phyloP scores from a whole-genome alignment of 1,284 basidiomycete genomes.

The Moesziomyces parantarcticus region DNA sequence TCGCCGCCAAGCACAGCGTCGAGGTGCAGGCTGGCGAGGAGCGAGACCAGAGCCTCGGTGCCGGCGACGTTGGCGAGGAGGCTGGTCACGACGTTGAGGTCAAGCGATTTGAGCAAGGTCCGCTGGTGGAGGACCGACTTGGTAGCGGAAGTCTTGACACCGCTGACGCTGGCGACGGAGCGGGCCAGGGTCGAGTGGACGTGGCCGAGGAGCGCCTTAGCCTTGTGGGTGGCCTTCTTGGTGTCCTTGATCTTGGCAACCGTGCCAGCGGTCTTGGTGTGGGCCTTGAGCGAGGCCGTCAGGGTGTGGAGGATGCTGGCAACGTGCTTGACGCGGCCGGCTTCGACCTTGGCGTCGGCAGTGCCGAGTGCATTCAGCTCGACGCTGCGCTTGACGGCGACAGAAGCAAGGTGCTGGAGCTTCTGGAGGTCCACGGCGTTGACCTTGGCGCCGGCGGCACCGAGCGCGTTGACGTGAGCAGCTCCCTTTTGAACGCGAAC shows the following conservation, averaged over 20 bases:
- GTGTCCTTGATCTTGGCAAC: conserved; percentile 19
- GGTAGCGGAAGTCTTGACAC: conserved; percentile 4
- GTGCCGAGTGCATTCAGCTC: conserved; percentile 5
- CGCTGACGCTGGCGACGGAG: conserved; percentile 6
- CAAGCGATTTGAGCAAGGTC: neutral
- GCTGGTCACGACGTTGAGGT: conserved; percentile 1
- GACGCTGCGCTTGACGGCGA: conserved; percentile 10
- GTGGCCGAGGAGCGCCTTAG: conserved; percentile 7
- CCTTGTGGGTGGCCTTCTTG: conserved; percentile 5
- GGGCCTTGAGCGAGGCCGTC: conserved; percentile 25
- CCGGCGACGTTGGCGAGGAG: conserved; percentile 12
- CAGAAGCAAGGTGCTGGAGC: conserved; percentile 15
- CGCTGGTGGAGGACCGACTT: neutral
- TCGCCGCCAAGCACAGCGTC: conserved; percentile 15
- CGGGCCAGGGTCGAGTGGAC: conserved; percentile 7
- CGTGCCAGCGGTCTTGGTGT: conserved; percentile 10
- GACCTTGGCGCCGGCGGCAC: conserved; percentile 14
- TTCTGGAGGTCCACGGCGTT: conserved; percentile 11
- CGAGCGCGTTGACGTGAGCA: conserved; percentile 18
- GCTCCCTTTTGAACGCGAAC: conserved; percentile 19
- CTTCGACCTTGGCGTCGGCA: conserved; percentile 5
- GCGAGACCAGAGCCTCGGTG: conserved; percentile 1
- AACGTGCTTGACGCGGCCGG: conserved; percentile 26
- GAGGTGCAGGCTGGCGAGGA: conserved; percentile 8
- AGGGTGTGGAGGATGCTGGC: conserved; percentile 32